Base-by-base conservation (phyloP, 371 early-diverging fungal genomes). In the Saksenaea oblongispora region DNA sequence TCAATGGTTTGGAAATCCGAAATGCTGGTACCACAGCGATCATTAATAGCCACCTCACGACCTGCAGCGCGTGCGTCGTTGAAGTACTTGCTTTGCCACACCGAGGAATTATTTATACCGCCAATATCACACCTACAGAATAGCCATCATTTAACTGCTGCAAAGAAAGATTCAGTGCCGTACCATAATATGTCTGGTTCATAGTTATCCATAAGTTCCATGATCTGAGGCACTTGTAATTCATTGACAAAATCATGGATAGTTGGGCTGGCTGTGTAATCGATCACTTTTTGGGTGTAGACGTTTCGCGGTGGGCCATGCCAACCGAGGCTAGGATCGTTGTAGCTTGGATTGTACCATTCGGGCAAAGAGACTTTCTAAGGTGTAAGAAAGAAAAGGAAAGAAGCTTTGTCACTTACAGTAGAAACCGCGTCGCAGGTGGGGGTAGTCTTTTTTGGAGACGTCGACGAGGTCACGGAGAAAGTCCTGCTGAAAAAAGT, bases 1-100 rank as follows among this genome's bases (percentile, higher is more conserved):
- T 78, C 78, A 1, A 75, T 42, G 0, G 78, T 78, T 2, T 71
- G 63, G 35, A 75, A 78, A 65, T 78, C 78, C 4, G 71, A 73
- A 15, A 70, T 62, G 5, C 69, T 66, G 42, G 66, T 68, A 1
- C 76, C 76, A 37, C 76, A 76, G 17, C 76, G 62, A 58, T 76
- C 76, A 51, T 76, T 76, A 1, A 72, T 56, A 9, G 66, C 55
- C 0, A 76, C 73, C 31, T 68, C 69, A 3, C 47, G 54, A 3
- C 60, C 62, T 14, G 54, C 7, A 0, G 24, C 13, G 9, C 35
- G 31, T 1, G 74, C 77, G 4, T 58, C 26, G 22, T 72, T 69
- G 34, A 73, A 75, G 47, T 55, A 78, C 9, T 70, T 58, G 1
- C 63, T 27, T 53, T 74, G 75, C 75, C 72, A 78, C 11, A 61